phyloP scores from a whole-genome alignment of 768 basidiomycete species.

The Lentinula raphanica region DNA sequence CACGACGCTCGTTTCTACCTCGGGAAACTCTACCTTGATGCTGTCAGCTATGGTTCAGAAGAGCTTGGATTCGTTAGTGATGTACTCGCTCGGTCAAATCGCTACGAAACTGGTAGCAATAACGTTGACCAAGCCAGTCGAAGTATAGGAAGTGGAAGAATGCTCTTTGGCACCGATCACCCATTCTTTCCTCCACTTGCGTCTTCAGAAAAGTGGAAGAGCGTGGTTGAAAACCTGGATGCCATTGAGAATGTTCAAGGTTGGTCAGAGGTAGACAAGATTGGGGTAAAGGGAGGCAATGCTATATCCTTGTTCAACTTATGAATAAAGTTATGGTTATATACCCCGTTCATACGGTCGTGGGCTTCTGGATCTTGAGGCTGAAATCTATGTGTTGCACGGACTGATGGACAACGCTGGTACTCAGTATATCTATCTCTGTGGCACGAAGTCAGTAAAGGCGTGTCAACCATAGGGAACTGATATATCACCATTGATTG shows the following conservation, averaged over 20 bases:
- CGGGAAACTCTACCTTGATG: constrained; percentile 76
- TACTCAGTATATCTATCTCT: constrained; percentile 96
- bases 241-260: constrained; percentile 66
- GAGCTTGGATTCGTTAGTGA: constrained; percentile 77
- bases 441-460: constrained; percentile 5
- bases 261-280: constrained; percentile 56
- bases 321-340: constrained; percentile 7
- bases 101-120: constrained; percentile 35
- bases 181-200: constrained; percentile 86
- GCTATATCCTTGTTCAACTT: constrained; percentile 68
- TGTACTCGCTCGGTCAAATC: constrained; percentile 54
- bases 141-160: constrained; percentile 47
- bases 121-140: constrained; percentile 25
- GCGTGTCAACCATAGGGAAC: background rate
- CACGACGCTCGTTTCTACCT: constrained; percentile 85
- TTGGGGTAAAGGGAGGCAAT: constrained; percentile 65
- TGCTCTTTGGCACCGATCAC: constrained; percentile 85
- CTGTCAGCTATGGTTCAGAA: constrained; percentile 85
- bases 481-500: constrained; percentile 68
- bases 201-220: constrained; percentile 69
- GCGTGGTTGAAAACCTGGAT: constrained; percentile 79
- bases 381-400: constrained; percentile 96
- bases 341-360: constrained; percentile 15
- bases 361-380: constrained; percentile 82
- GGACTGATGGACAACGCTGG: constrained; percentile 85